Conservation (phyloP, 768 basidiomycete species). For the Mycena amicta region DNA sequence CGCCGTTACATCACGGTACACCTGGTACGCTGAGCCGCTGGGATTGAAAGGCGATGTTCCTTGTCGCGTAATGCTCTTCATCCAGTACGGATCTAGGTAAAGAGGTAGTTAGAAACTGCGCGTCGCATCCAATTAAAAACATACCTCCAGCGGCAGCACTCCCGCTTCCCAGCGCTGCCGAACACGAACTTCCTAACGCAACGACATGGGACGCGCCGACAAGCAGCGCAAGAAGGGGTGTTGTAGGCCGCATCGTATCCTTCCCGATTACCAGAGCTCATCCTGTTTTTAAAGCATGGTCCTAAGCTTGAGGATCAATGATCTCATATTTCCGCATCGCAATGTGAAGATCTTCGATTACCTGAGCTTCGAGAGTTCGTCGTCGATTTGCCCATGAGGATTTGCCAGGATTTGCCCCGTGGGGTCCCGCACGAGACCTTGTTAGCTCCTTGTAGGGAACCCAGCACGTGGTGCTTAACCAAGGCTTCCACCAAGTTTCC, state of each 20-base stretch:
- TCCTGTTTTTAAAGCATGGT: too few relatives aligned
- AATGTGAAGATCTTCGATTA: too few relatives aligned
- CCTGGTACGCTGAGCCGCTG: slow-evolving; percentile 39
- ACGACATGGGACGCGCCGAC: not conserved
- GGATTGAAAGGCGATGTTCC: slow-evolving; percentile 52
- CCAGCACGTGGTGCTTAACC: too few relatives aligned
- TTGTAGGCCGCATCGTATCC: not conserved
- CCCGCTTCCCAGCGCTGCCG: not conserved
- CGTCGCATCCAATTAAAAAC: not conserved
- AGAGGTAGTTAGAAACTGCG: not conserved
- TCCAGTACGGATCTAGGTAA: not conserved
- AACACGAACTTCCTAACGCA: not conserved
- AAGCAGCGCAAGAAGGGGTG: not conserved
- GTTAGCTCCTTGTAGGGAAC: too few relatives aligned
- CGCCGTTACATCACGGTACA: slow-evolving; percentile 58
- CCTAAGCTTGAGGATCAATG: too few relatives aligned
- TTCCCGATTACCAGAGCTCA: too few relatives aligned
- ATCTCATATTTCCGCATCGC: too few relatives aligned
- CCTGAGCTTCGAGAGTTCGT: too few relatives aligned
- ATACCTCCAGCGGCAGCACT: not conserved
- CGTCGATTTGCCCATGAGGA: too few relatives aligned
- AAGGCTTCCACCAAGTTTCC: too few relatives aligned
- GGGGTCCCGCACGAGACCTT: too few relatives aligned
- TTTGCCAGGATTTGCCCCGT: too few relatives aligned
- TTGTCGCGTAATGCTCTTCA: slow-evolving; percentile 30